Evolutionary conservation across 306 rosid genomes (phyloP), one percentile per base, ranked within the genome.

Genomic region (Gynostemma pentaphyllum): DNA sequence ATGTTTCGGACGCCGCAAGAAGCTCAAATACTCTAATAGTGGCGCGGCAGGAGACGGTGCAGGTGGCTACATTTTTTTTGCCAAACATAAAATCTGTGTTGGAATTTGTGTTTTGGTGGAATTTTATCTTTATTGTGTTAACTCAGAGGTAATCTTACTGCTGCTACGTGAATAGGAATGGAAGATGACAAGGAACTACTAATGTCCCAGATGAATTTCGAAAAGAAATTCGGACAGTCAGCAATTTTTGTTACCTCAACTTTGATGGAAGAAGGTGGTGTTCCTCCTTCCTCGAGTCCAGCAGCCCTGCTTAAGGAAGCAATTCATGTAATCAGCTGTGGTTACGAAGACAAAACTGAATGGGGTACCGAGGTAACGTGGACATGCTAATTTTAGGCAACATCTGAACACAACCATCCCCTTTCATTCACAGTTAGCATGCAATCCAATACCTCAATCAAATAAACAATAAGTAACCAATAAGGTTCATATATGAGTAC

Each of bases 321-420:
- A 68, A 82, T 91, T 74, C 95, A 85, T 37, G 98, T 91, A 13
- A 88, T 91, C 80, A 77, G 92, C 69, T 75, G 92, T 45, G 96
- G 96, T 42, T 91, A 91, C 45, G 97, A 90, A 82, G 97, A 90
- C 80, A 90, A 87, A 82, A 90, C 97, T 10, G 96, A 87, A 68
- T 90, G 98, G 98, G 98, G 98, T 54, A 56, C 64, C 9, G 95
- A 91, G 98, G 98, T 90, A 83, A 73, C 68, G 47, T 68, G 10
- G 34, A 62, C 26, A 77, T 48, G 55, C 47, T 44, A 67, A 36
- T 45, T 34, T 57, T 5, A 53, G 22, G 1, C 32, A 57, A 57
- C 45, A 34, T 18, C 29, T 5, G 12, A 57, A 18, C 45, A 5
- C 64, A 34, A 34, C 47, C 30, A 42, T 24, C 21, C 16, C 44